Percentiles rank a stretch among this genome's conserved stretches.
Conservation (phyloP, 2,329 filamentous ascomycete species). For the Xylogone sp. region DNA sequence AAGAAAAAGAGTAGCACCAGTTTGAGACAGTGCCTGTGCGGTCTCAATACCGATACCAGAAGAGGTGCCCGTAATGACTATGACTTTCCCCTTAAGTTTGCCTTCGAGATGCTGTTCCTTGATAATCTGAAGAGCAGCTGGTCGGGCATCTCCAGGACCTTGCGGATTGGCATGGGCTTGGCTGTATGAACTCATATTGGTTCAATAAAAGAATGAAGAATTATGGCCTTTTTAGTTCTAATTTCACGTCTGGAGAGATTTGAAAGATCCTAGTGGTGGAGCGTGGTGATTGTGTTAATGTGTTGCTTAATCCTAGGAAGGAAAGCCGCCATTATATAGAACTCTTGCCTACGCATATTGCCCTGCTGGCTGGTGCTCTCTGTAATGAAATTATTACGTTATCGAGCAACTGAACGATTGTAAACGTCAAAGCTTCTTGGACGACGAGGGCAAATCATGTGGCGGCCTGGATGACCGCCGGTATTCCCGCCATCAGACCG, state of each 20-base stretch:
- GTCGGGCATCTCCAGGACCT: constrained; percentile 8
- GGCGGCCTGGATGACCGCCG: background rate
- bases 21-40: constrained; percentile 28
- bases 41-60: constrained; percentile 35
- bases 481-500: background rate
- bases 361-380: too few species aligned
- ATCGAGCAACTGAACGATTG: too few species aligned
- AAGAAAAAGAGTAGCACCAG: constrained; percentile 31
- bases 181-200: constrained; percentile 6
- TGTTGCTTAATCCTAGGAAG: too few species aligned
- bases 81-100: constrained; percentile 34
- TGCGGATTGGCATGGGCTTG: constrained; percentile 7
- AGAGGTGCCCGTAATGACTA: constrained; percentile 34
- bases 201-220: background rate
- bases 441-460: too few species aligned
- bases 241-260: background rate
- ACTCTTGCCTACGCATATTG: too few species aligned
- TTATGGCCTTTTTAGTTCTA: background rate
- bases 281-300: too few species aligned
- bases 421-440: too few species aligned
- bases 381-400: too few species aligned
- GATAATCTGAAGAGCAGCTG: constrained; percentile 28
- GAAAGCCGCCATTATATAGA: too few species aligned
- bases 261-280: too few species aligned
- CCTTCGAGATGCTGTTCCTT: constrained; percentile 13